Conservation (phyloP, 2,329 filamentous ascomycete species). For the Lachnellula cervina region DNA sequence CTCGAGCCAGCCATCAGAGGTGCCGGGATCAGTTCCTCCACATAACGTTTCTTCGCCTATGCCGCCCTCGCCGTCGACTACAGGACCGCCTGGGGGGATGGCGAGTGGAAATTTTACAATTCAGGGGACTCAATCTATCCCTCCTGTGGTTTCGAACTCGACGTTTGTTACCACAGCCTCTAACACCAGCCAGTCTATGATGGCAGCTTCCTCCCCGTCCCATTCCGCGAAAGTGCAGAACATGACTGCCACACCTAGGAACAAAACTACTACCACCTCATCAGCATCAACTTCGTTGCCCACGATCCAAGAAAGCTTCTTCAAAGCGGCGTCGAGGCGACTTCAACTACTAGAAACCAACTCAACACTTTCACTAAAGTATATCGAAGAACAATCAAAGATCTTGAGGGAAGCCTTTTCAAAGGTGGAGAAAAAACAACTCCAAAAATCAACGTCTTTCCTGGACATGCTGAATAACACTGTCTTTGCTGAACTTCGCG, state of each 20-base stretch:
- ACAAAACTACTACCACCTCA: conserved; percentile 34
- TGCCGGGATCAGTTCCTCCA: neutral
- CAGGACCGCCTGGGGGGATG: neutral
- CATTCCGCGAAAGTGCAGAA: conserved; percentile 18
- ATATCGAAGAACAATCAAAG: conserved; percentile 92
- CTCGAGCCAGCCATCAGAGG: neutral
- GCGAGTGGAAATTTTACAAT: neutral
- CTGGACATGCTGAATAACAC: conserved; percentile 82
- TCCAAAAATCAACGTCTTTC: conserved; percentile 77
- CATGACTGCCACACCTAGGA: conserved; percentile 16
- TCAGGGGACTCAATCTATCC: neutral
- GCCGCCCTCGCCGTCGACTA: neutral
- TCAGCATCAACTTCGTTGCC: conserved; percentile 55
- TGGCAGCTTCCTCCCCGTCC: conserved; percentile 7
- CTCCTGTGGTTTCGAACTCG: neutral
- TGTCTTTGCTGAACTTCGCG: conserved; percentile 73
- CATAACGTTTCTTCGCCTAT: neutral
- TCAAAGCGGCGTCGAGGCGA: conserved; percentile 92
- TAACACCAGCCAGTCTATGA: neutral
- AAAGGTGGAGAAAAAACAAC: conserved; percentile 81
- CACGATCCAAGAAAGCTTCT: conserved; percentile 94
- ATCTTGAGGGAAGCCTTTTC: conserved; percentile 83
- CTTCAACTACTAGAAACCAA: conserved; percentile 88
- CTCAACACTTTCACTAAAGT: conserved; percentile 85
- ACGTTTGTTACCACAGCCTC: neutral